A percentile compares a stretch with the other conserved stretches of the same genome.
These are phyloP conservation scores for Dothistroma septosporum DNA, from an alignment of 2,329 filamentous ascomycete genomes.

Conservation along the genomic window DNA sequence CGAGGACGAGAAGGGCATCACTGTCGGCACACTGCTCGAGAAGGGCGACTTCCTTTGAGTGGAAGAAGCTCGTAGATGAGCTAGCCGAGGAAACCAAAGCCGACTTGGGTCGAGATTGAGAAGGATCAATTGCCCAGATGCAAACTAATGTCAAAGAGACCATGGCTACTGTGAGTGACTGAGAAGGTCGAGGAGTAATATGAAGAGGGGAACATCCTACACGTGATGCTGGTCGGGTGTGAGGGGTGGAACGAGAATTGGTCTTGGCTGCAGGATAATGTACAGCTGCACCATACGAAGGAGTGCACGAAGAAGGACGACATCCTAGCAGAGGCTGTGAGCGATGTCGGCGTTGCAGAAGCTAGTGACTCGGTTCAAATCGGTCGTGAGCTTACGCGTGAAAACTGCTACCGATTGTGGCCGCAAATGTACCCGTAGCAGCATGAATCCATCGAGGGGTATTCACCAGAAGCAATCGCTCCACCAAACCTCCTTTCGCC, in stretches of 20 bases:
- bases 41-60: background rate
- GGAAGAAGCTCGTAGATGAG: background rate
- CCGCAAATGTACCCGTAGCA: background rate
- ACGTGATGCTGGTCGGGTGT: background rate
- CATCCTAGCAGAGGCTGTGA: background rate
- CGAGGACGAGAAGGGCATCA: background rate
- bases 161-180: background rate
- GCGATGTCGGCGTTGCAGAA: background rate
- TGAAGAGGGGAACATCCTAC: background rate
- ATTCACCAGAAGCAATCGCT: background rate
- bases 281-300: background rate
- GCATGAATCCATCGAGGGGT: background rate
- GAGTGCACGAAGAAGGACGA: background rate
- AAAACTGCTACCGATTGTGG: background rate
- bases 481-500: background rate
- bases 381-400: background rate
- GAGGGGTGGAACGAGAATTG: too few relatives aligned
- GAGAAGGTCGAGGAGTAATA: background rate
- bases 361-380: background rate
- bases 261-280: background rate
- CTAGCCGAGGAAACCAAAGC: background rate
- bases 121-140: background rate
- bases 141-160: background rate
- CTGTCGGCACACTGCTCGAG: background rate
- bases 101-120: background rate